These are phyloP conservation scores for Chaetomium sp. DNA, from an alignment of 2,329 filamentous ascomycete genomes.

Conservation along the genomic window DNA sequence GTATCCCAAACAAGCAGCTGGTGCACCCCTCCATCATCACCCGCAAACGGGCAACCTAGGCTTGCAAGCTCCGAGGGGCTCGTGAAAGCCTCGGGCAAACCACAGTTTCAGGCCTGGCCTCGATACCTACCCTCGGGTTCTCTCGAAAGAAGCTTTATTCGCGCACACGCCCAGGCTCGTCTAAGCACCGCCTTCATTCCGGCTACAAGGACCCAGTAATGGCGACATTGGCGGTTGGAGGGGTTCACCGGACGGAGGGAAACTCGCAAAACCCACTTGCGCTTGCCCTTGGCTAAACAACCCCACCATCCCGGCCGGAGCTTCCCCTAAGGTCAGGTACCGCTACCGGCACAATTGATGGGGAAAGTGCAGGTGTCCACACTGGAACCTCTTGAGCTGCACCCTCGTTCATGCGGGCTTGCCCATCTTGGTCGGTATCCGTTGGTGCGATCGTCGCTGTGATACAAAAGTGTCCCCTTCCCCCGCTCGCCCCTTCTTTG, in stretches of 20 bases:
- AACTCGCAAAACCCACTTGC: constrained; percentile 19
- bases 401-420: constrained; percentile 31
- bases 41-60: neutral
- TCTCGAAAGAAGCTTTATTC: constrained; percentile 14
- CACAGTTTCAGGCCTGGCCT: neutral
- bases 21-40: neutral
- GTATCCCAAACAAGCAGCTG: neutral
- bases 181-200: constrained; percentile 6
- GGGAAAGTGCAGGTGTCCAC: constrained; percentile 23
- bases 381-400: constrained; percentile 15
- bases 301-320: constrained; percentile 25
- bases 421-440: constrained; percentile 30
- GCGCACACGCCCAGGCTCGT: constrained; percentile 11
- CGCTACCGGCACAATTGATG: constrained; percentile 21
- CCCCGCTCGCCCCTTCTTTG: constrained; percentile 18
- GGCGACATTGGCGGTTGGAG: constrained; percentile 20
- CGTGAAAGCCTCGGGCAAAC: neutral
- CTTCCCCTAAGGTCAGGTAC: constrained; percentile 16
- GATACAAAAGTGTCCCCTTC: constrained; percentile 32
- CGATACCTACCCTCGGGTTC: neutral
- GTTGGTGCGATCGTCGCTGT: constrained; percentile 30
- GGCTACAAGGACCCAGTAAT: constrained; percentile 19
- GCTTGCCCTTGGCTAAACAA: constrained; percentile 6
- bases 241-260: constrained; percentile 33
- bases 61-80: neutral